Evolutionary conservation across 2,329 filamentous ascomycete species (phyloP), one percentile per base, ranked within the genome.

Genomic region (Hirsutella rhossiliensis): DNA sequence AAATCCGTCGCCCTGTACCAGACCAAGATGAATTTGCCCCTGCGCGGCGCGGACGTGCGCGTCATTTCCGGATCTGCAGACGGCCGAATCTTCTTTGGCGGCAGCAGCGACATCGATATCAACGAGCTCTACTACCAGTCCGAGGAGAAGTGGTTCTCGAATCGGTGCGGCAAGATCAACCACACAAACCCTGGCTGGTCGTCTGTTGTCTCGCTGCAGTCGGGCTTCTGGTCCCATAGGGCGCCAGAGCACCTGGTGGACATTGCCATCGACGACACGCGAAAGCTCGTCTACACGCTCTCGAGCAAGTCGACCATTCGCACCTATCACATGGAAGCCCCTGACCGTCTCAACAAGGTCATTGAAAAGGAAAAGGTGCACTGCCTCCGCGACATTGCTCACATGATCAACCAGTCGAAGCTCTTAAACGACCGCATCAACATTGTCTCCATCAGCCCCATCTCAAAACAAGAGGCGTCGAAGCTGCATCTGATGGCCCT

Each of bases 71-170:
- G 84, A 15, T 92, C 89, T 3, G 80, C 82, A 18, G 84, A 79
- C 19, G 94, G 94, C 9, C 84, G 92, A 48, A 92, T 98, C 51
- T 98, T 98, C 69, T 95, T 96, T 57, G 82, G 84, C 37, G 87
- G 88, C 32, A 76, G 75, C 42, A 75, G 72, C 42, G 86, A 90
- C 51, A 87, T 87, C 50, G 89, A 97, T 54, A 79, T 98, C 40
- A 87, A 92, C 61, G 92, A 98, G 64, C 76, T 98, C 43, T 89
- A 84, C 53, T 98, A 98, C 60, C 90, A 97, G 63, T 88, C 95
- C 57, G 88, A 97, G 62, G 92, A 98, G 64, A 84, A 85, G 54
- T 98, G 92, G 92, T 98, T 98, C 59, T 83, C 85, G 43, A 88
- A 81, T 62, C 78, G 84, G 51, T 94, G 87, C 59, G 81, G 83